A percentile compares a stretch with the other conserved stretches of the same genome.
These are phyloP conservation scores for Aspergillus flavus DNA, from an alignment of 2,329 filamentous ascomycete species.

Conservation along the genomic window DNA sequence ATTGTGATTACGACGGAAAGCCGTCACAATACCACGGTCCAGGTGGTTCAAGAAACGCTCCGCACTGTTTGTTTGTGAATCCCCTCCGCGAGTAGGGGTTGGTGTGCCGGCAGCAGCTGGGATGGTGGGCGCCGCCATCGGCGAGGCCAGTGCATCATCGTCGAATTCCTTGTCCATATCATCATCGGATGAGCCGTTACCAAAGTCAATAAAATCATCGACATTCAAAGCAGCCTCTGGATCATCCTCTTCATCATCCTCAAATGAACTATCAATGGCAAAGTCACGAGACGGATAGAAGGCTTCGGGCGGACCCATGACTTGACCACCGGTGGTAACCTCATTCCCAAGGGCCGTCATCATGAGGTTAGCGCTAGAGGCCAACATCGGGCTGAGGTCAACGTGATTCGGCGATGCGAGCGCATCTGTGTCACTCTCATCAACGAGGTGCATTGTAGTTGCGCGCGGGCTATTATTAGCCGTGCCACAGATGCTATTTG, in stretches of 20 bases:
- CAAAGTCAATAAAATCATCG: conserved; percentile 73
- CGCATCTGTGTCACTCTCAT: conserved; percentile 50
- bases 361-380: conserved; percentile 74
- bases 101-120: conserved; percentile 32
- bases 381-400: conserved; percentile 59
- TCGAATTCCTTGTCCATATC: conserved; percentile 59
- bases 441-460: conserved; percentile 41
- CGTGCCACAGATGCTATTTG: conserved; percentile 45
- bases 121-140: conserved; percentile 51
- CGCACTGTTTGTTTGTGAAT: conserved; percentile 36
- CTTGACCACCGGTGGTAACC: conserved; percentile 57
- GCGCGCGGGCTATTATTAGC: conserved; percentile 47
- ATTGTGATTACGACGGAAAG: conserved; percentile 68
- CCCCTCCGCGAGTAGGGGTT: conserved; percentile 38
- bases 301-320: conserved; percentile 73
- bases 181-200: conserved; percentile 60
- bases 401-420: conserved; percentile 40
- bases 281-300: conserved; percentile 69
- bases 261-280: conserved; percentile 60
- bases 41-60: conserved; percentile 67
- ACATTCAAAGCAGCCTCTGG: conserved; percentile 65
- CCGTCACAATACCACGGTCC: conserved; percentile 71
- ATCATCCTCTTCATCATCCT: conserved; percentile 65
- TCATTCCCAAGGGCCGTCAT: conserved; percentile 68
- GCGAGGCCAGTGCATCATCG: conserved; percentile 46